phyloP scores from a whole-genome alignment of 148 eudicot genomes.

The Tetragonia tetragonoides region DNA sequence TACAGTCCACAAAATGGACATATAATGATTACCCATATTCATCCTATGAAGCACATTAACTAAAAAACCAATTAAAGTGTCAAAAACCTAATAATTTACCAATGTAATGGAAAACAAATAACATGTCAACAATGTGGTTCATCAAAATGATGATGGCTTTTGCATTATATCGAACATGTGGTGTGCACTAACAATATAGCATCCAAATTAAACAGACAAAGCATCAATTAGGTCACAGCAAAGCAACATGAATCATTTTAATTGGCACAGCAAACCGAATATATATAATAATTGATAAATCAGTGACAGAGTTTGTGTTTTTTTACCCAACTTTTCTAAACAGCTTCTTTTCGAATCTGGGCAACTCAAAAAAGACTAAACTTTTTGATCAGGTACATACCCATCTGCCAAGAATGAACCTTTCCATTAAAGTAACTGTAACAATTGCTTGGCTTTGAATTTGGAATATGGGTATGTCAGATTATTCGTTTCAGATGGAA shows the following conservation, averaged over 20 bases:
- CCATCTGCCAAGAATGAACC: neutral
- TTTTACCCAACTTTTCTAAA: constrained; percentile 1
- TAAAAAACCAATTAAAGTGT: constrained; percentile 11
- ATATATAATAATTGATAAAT: neutral
- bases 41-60: constrained; percentile 22
- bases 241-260: neutral
- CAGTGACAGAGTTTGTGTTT: neutral
- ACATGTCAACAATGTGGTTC: constrained; percentile 6
- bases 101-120: constrained; percentile 1
- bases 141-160: constrained; percentile 9
- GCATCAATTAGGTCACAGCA: neutral
- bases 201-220: neutral
- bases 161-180: constrained; percentile 23
- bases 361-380: neutral
- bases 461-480: neutral
- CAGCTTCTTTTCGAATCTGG: neutral
- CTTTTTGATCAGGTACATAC: neutral
- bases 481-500: neutral
- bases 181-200: constrained; percentile 10
- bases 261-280: neutral
- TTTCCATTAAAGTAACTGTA: neutral
- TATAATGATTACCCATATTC: constrained; percentile 19
- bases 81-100: neutral
- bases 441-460: neutral
- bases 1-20: neutral